These are phyloP conservation scores for grape (Vitis vinifera) DNA, from an alignment of 164 flowering plant genomes.

Conservation along the genomic window ASM3070453v1 NC_081805.1:6033001-6033500, in stretches of 20 bases:
- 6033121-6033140: not conserved
- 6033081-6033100: not conserved
- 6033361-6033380: slow-evolving; percentile 62
- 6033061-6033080: not conserved
- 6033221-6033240: slow-evolving; percentile 69
- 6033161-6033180: slow-evolving; percentile 70
- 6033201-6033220: slow-evolving; percentile 46
- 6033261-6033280: slow-evolving; percentile 40
- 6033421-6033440: slow-evolving; percentile 76
- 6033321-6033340: slow-evolving; percentile 14
- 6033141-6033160: slow-evolving; percentile 59
- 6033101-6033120: not conserved
- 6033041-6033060: too few species aligned
- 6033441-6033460: slow-evolving; percentile 54
- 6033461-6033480: slow-evolving; percentile 79
- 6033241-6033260: slow-evolving; percentile 69
- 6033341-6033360: slow-evolving; percentile 89
- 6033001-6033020: not conserved
- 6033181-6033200: slow-evolving; percentile 63
- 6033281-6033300: not conserved
- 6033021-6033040: too few species aligned
- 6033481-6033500: slow-evolving; percentile 69
- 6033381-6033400: slow-evolving; percentile 77
- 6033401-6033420: slow-evolving; percentile 74
- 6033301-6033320: not conserved